Percentiles rank a stretch among this genome's conserved stretches.
These are phyloP conservation scores for Phanerodontia chrysosporium DNA, from an alignment of 768 basidiomycete genomes.

Conservation along the genomic window DNA sequence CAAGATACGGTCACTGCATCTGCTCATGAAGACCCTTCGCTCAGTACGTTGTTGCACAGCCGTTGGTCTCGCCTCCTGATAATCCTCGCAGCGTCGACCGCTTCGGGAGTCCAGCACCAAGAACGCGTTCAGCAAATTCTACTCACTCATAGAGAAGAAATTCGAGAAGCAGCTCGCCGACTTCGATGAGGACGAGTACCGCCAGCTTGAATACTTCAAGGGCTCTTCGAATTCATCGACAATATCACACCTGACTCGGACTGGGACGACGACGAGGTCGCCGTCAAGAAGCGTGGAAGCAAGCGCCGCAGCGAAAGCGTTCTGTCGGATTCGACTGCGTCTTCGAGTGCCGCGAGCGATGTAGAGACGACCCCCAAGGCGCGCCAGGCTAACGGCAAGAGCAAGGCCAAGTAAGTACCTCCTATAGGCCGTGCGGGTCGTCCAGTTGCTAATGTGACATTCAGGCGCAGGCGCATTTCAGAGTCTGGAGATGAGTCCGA, in stretches of 20 bases:
- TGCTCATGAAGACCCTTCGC: constrained; percentile 56
- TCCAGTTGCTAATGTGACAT: background rate
- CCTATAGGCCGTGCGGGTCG: constrained; percentile 36
- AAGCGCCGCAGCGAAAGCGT: constrained; percentile 60
- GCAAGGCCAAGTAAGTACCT: constrained; percentile 32
- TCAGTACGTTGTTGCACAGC: constrained; percentile 36
- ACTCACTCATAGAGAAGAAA: constrained; percentile 59
- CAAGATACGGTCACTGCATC: constrained; percentile 57
- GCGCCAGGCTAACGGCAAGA: constrained; percentile 14
- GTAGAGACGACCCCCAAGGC: constrained; percentile 11
- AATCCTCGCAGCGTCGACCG: constrained; percentile 48
- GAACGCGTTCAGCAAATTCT: constrained; percentile 73
- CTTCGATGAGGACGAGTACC: constrained; percentile 69
- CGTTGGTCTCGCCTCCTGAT: background rate
- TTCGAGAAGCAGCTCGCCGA: constrained; percentile 67
- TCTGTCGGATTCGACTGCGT: constrained; percentile 37
- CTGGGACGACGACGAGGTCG: constrained; percentile 41
- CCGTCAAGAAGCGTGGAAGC: constrained; percentile 36
- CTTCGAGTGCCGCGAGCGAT: constrained; percentile 26
- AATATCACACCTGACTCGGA: constrained; percentile 68
- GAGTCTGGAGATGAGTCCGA: constrained; percentile 45
- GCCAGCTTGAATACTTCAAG: constrained; percentile 58
- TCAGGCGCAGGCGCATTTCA: constrained; percentile 55
- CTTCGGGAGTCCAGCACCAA: constrained; percentile 53
- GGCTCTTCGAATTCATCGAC: constrained; percentile 66